Evolutionary conservation across 1,284 basidiomycete genomes (phyloP).

Genomic region (Boletus sp.): DNA sequence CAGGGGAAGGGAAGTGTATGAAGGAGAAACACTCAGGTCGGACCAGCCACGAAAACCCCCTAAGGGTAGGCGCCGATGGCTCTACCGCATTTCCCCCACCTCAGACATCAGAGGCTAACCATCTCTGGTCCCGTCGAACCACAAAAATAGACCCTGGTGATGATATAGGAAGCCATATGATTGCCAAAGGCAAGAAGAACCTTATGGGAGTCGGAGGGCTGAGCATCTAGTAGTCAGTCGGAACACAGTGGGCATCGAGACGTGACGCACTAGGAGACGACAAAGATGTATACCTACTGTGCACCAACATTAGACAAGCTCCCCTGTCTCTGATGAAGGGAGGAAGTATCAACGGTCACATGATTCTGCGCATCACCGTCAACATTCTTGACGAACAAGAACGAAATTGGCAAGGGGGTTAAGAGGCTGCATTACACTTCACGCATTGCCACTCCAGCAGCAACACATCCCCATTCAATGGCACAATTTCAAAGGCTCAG

Average conservation of each 20-base stretch:
- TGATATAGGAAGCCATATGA: background rate
- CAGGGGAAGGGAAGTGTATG: background rate
- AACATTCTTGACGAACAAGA: too few species aligned
- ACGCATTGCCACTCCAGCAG: background rate
- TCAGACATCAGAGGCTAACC: background rate
- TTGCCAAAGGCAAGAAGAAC: background rate
- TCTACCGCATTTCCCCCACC: background rate
- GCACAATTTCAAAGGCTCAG: slow-evolving; percentile 33
- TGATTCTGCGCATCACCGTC: background rate
- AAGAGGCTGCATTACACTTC: background rate
- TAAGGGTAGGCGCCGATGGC: background rate
- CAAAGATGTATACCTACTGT: too few species aligned
- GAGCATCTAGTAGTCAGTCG: background rate
- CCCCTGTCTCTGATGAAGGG: background rate
- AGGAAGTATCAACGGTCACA: background rate
- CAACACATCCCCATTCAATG: slow-evolving; percentile 13
- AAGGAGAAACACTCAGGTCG: background rate
- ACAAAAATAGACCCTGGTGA: background rate
- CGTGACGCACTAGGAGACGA: too few species aligned
- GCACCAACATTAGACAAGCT: background rate
- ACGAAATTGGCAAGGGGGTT: too few species aligned
- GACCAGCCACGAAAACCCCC: background rate
- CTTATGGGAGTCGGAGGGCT: background rate
- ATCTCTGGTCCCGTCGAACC: background rate
- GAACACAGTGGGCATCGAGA: too few species aligned